These are phyloP conservation scores for Alternaria ethzedia DNA, from an alignment of 2,329 filamentous ascomycete species.

Conservation along the genomic window DNA sequence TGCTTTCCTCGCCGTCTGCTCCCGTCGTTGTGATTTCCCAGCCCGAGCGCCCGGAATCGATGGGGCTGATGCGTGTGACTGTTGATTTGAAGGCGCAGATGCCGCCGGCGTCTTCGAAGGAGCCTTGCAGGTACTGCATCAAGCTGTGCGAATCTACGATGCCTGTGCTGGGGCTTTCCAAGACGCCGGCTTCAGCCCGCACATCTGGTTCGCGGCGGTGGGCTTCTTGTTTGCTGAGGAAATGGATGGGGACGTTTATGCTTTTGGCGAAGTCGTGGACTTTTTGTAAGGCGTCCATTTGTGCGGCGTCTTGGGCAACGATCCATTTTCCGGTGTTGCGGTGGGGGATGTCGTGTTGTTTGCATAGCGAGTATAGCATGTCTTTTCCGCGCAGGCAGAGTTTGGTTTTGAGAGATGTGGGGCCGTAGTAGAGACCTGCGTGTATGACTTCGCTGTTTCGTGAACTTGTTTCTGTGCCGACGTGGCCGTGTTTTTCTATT, in stretches of 20 bases:
- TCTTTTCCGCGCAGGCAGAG: slow-evolving; percentile 81
- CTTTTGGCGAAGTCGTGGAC: slow-evolving; percentile 61
- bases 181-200: slow-evolving; percentile 70
- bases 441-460: slow-evolving; percentile 97
- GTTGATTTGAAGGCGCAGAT: slow-evolving; percentile 72
- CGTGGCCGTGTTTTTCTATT: slow-evolving; percentile 76
- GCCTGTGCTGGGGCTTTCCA: slow-evolving; percentile 86
- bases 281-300: slow-evolving; percentile 68
- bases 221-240: slow-evolving; percentile 70
- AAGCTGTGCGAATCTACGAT: slow-evolving; percentile 87
- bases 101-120: slow-evolving; percentile 79
- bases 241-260: slow-evolving; percentile 73
- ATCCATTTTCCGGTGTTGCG: slow-evolving; percentile 90
- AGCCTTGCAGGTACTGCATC: slow-evolving; percentile 80
- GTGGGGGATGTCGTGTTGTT: slow-evolving; percentile 69
- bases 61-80: slow-evolving; percentile 68
- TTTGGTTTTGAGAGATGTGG: slow-evolving; percentile 75
- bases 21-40: slow-evolving; percentile 69
- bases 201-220: slow-evolving; percentile 74
- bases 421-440: slow-evolving; percentile 89
- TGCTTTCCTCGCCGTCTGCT: slow-evolving; percentile 49
- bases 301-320: slow-evolving; percentile 78
- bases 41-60: slow-evolving; percentile 60
- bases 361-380: slow-evolving; percentile 81
- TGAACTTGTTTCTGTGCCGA: slow-evolving; percentile 86